A percentile compares a stretch with the other conserved stretches of the same genome.
These are phyloP conservation scores for Bombardia bombarda DNA, from an alignment of 495 filamentous ascomycete genomes.

Conservation along the genomic window DNA sequence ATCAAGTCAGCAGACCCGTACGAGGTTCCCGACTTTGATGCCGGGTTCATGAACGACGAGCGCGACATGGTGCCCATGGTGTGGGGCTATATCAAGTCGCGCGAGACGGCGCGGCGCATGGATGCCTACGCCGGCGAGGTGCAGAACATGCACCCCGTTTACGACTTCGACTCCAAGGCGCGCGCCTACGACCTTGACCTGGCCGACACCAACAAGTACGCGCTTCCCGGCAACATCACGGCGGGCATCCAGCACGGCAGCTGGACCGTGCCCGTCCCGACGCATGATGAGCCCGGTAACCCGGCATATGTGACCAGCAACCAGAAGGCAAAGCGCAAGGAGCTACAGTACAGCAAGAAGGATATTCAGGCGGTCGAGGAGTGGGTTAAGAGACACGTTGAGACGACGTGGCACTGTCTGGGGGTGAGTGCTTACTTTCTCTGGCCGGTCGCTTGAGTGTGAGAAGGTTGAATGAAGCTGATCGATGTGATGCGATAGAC, in stretches of 20 bases:
- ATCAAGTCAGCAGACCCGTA: constrained; percentile 66
- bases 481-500: constrained; percentile 38
- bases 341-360: constrained; percentile 57
- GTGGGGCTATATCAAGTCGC: constrained; percentile 81
- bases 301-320: constrained; percentile 41
- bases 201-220: constrained; percentile 65
- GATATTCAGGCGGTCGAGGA: constrained; percentile 68
- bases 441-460: neutral
- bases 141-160: constrained; percentile 57
- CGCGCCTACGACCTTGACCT: constrained; percentile 66
- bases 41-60: constrained; percentile 81
- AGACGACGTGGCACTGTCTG: constrained; percentile 70
- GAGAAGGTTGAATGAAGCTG: constrained; percentile 4
- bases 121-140: constrained; percentile 72
- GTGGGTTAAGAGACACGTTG: constrained; percentile 69
- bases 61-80: constrained; percentile 79
- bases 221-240: constrained; percentile 62
- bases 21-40: constrained; percentile 69
- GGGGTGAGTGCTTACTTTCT: constrained; percentile 28
- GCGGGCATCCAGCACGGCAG: constrained; percentile 57
- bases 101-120: constrained; percentile 74
- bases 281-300: constrained; percentile 37
- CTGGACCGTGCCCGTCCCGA: constrained; percentile 35
- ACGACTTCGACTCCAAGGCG: constrained; percentile 58
- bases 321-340: constrained; percentile 46